Evolutionary conservation across 306 rosid genomes (phyloP), one percentile per base, ranked within the genome.

Genomic region (Chamaecrista fasciculata): DNA sequence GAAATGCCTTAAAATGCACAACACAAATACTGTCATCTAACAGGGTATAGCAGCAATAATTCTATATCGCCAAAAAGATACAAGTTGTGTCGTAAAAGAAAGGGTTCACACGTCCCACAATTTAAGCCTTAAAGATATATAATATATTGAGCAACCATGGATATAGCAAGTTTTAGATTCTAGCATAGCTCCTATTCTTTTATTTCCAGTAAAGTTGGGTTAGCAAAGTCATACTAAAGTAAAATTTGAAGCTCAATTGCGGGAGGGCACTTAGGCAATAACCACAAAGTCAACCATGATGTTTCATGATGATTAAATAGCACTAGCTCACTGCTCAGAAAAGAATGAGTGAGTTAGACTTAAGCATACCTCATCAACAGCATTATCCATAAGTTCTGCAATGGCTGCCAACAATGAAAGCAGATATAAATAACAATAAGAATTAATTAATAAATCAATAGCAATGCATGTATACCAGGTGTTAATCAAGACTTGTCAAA

Each of bases 381-480:
- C 97, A 82, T 90, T 90, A 71, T 93, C 98, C 87, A 93, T 74
- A 14, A 93, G 94, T 87, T 93, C 98, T 69, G 97, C 97, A 78
- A 93, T 90, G 39, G 98, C 98, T 93, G 96, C 78, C 75, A 79
- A 76, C 28, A 76, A 73, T 15, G 47, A 72, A 58, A 73, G 64
- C 34, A 34, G 24, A 50, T 29, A 69, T 21, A 33, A 65, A 24
- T n/a, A n/a, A n/a, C n/a, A n/a, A n/a, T n/a, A n/a, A n/a, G n/a
- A n/a, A n/a, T n/a, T n/a, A n/a, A n/a, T n/a, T n/a, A n/a, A n/a
- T n/a, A n/a, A n/a, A n/a, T n/a, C n/a, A n/a, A n/a, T n/a, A n/a
- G n/a, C n/a, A n/a, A n/a, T n/a, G n/a, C n/a, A n/a, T n/a, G n/a
- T n/a, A n/a, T 52, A 28, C 34, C 10, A n/a, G 39, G 62, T 36